Evolutionary conservation across 805 yeast species (phyloP), one percentile per base, ranked within the genome.

Genomic region (Kazachstania martiniae): DNA sequence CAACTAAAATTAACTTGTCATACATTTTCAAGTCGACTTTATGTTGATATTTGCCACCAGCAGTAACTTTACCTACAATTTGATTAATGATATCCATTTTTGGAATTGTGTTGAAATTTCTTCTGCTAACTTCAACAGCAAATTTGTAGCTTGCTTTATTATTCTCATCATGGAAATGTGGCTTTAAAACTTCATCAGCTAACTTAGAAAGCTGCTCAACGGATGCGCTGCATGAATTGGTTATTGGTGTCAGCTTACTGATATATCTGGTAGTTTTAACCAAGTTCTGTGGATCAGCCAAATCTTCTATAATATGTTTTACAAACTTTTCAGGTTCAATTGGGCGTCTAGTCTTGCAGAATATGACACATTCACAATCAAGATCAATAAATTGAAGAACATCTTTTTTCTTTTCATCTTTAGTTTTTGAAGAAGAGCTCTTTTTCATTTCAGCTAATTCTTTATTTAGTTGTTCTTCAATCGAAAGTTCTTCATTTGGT

Each of bases 321-420:
- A 83, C 89, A 34, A 91, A 69, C 3, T 63, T 56, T 21, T 76
- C 91, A 0, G 97, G 95, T 15, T 71, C 74, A 5, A 87, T 66
- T 1, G 96, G 95, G 42, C 62, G 69, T 44, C 80, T 72, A 1
- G 86, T 73, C 47, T 93, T 82, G 46, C 86, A 72, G 51, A 89
- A 91, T 2, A 86, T 71, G 27, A 91, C 74, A 56, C 94, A 84
- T 52, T 83, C 94, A 47, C 86, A 77, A 13, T 75, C 78, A 22
- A 84, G 54, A 5, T 73, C 77, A 17, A 82, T 65, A 27, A 80
- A 76, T 30, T 65, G 61, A 17, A 81, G 54, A 8, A 73, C 53
- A 26, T 66, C 66, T 35, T 70, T 72, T 35, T 64, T 51, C 18
- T 57, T 59, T 16, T 59, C 56, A 5, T 52, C 51, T 23, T 42